Evolutionary conservation across 805 yeast genomes (phyloP), one percentile per base, ranked within the genome.

Genomic region (Starmerella sirachaensis): DNA sequence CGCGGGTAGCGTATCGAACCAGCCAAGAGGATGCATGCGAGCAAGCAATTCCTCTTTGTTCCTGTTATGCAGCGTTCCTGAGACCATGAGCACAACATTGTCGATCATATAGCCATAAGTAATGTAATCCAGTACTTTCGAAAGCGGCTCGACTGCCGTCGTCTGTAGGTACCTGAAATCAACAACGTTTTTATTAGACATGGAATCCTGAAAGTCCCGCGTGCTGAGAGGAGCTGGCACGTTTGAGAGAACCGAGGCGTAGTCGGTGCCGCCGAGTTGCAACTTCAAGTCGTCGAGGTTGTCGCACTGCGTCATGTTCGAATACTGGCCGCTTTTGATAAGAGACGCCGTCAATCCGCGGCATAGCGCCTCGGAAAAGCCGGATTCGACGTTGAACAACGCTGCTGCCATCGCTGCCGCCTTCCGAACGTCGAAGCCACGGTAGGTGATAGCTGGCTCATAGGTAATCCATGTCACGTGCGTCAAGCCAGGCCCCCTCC

Each of bases 341-440:
- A 91, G 67, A 0, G 94, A 94, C 41, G 79, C 76, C 54, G 86
- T 75, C 67, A 86, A 83, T 17, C 98, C 98, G 54, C 98, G 77
- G 29, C 88, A 93, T 23, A 93, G 72, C 31, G 88, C 98, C 62
- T 91, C 99, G 50, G 91, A 70, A 63, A 70, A 91, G 17, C 99
- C 99, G 58, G 70, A 57, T 56, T 88, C 86, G 46, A 85, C 69
- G 64, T 91, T 91, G 65, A 91, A 91, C 61, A 69, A 84, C 34
- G 88, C 69, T 19, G 96, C 96, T 59, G 91, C 97, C 98, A 88
- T 88, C n/a, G n/a, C n/a, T n/a, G n/a, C n/a, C n/a, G n/a, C n/a
- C n/a, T n/a, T n/a, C n/a, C n/a, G n/a, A n/a, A n/a, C n/a, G n/a
- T n/a, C n/a, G n/a, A n/a, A n/a, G n/a, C n/a, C n/a, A n/a, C n/a